phyloP scores from a whole-genome alignment of 352 stramenopile genomes.

The Discostella stelligera region DNA sequence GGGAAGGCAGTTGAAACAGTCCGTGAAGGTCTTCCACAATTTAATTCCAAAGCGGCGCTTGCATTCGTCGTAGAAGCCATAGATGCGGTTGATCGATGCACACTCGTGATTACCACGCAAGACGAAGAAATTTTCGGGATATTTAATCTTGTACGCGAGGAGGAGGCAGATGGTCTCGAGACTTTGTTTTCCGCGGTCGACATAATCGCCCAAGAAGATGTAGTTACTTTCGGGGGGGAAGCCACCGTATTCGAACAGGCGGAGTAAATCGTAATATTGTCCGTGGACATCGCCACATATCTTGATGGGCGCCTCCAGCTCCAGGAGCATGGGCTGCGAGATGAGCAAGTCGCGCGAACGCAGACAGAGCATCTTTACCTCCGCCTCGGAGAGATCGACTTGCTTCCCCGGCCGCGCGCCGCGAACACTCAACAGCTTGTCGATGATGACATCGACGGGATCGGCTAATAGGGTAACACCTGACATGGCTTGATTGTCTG shows the following conservation, averaged over 20 bases:
- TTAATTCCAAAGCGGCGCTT: conserved; percentile 88
- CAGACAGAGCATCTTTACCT: conserved; percentile 97
- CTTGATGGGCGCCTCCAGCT: conserved; percentile 95
- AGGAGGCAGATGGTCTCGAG: conserved; percentile 97
- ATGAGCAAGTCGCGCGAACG: conserved; percentile 97
- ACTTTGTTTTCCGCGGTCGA: conserved; percentile 94
- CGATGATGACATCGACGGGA: conserved; percentile 83
- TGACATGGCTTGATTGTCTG: background rate
- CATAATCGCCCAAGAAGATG: conserved; percentile 95
- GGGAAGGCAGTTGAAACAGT: conserved; percentile 89
- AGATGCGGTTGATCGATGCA: conserved; percentile 98
- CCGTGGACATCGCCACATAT: conserved; percentile 89
- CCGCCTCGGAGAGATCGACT: conserved; percentile 88
- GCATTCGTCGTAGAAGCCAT: conserved; percentile 99
- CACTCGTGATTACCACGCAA: conserved; percentile 98
- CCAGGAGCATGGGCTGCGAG: conserved; percentile 96
- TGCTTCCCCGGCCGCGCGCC: conserved; percentile 80
- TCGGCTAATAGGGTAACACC: conserved; percentile 73
- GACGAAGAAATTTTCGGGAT: conserved; percentile 97
- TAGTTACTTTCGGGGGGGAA: conserved; percentile 95
- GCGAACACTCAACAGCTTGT: conserved; percentile 81
- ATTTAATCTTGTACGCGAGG: conserved; percentile 97
- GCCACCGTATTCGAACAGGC: conserved; percentile 92
- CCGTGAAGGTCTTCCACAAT: conserved; percentile 86
- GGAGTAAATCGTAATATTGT: conserved; percentile 98